Base-by-base conservation (phyloP, 1,139 yeast species). In the Candida anutae region DNA sequence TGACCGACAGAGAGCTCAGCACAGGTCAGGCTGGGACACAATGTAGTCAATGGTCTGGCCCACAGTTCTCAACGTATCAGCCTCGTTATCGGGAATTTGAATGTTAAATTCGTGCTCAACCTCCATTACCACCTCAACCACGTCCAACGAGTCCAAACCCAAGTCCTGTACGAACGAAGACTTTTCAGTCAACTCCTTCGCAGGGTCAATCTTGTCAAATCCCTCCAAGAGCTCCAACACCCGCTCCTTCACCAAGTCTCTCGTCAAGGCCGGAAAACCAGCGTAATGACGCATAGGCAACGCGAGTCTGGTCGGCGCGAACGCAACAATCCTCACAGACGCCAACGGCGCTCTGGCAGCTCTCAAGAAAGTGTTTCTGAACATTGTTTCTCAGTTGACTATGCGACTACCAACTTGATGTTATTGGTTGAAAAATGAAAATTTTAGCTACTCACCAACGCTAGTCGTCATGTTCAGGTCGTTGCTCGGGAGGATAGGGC, bases 51-150 rank as follows among this genome's bases (percentile, higher is more conserved):
- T 69, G 25, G 94, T 84, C 53, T 84, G 88, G 28, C 82, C 79
- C 38, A 85, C 84, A 16, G 93, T 80, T 62, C 77, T 81, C 53
- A 85, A 74, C 40, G 72, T 70, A 50, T 84, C 94, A 24, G 94
- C 90, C 53, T 82, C 88, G 42, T 77, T 74, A 55, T 85, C 95
- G 26, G 94, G 93, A 52, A 85, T 83, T 51, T 77, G 82, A 47
- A 74, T 71, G 43, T 77, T 74, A 54, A 77, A 77, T 48, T 84
- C 94, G 43, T 76, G 80, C 58, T 85, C 95, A 37, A 85, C 74
- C 45, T 84, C 94, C 85, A 85, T 84, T 23, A 85, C 73, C 23
- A 84, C 88, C 54, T 85, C 95, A 26, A 83, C 95, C 21, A 82
- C 79, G 48, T 85, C 95, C 49, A 85, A 72, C 18, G 90, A 79